Percentiles rank a stretch among this genome's conserved stretches.
Conservation (phyloP, 2,329 filamentous ascomycete species). For the Ophiocordyceps camponoti-saundersi region DNA sequence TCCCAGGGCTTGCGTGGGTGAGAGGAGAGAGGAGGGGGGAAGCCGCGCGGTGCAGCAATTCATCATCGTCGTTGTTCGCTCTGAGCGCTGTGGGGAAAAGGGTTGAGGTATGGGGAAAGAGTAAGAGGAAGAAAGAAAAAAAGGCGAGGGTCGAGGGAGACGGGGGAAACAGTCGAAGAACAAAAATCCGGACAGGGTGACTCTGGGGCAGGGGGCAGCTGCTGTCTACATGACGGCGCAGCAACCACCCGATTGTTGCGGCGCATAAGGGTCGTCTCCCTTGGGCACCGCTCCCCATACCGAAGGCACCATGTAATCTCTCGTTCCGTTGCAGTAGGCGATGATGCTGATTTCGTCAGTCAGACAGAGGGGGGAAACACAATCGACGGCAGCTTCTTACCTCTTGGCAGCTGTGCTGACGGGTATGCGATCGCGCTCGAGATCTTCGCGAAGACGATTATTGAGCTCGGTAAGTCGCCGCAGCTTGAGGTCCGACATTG, state of each 20-base stretch:
- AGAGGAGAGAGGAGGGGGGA: too few species aligned
- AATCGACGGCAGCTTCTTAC: slow-evolving; percentile 30
- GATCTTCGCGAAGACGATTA: slow-evolving; percentile 84
- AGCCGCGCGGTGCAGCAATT: too few species aligned
- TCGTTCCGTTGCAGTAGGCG: slow-evolving; percentile 92
- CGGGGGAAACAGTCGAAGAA: not conserved
- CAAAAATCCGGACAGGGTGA: not conserved
- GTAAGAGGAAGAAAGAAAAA: not conserved
- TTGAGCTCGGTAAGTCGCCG: slow-evolving; percentile 93
- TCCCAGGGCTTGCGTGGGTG: too few species aligned
- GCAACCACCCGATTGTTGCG: slow-evolving; percentile 83
- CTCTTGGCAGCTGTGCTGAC: slow-evolving; percentile 85
- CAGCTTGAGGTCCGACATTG: slow-evolving; percentile 96
- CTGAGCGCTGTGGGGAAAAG: too few species aligned
- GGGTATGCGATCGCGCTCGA: slow-evolving; percentile 88
- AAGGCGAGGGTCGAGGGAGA: not conserved
- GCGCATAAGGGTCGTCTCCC: slow-evolving; percentile 95
- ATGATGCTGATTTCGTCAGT: slow-evolving; percentile 54
- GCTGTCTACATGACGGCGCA: slow-evolving; percentile 73
- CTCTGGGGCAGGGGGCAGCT: not conserved
- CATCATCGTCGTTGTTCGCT: too few species aligned
- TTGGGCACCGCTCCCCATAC: slow-evolving; percentile 92
- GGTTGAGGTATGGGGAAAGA: too few species aligned
- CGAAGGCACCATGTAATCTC: slow-evolving; percentile 97
- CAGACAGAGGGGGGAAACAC: not conserved